Evolutionary conservation across 805 yeast species (phyloP).

Genomic region (Starmera dryadoides): DNA sequence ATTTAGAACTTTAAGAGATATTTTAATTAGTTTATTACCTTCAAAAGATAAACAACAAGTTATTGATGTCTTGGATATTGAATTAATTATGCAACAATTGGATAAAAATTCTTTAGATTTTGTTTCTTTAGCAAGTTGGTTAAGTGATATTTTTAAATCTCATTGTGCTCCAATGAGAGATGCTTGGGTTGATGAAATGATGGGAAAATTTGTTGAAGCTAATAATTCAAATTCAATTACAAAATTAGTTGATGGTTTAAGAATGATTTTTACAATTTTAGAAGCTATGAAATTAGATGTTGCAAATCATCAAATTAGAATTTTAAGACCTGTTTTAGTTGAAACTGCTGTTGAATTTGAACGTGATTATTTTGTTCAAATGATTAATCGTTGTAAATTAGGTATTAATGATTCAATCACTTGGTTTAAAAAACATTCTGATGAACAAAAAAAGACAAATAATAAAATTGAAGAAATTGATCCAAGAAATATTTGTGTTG

Average conservation of each 20-base stretch:
- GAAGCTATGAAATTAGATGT: conserved; percentile 95
- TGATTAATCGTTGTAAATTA: conserved; percentile 47
- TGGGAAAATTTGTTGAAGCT: conserved; percentile 33
- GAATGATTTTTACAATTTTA: conserved; percentile 71
- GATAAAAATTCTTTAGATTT: conserved; percentile 66
- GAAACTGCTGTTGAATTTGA: conserved; percentile 88
- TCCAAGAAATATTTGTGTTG: conserved; percentile 34
- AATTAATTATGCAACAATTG: conserved; percentile 68
- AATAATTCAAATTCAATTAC: conserved; percentile 21
- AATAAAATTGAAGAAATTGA: conserved; percentile 16
- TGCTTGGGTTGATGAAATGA: conserved; percentile 82
- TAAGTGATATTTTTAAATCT: conserved; percentile 69
- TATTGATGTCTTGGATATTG: conserved; percentile 68
- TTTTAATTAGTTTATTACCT: conserved; percentile 69
- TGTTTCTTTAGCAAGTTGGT: conserved; percentile 63
- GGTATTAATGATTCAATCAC: conserved; percentile 21
- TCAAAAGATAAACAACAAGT: conserved; percentile 63
- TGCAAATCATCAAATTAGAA: conserved; percentile 88
- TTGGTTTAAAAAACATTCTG: conserved; percentile 11
- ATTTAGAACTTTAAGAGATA: conserved; percentile 72
- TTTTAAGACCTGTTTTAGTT: conserved; percentile 73
- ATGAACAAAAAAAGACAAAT: conserved; percentile 5
- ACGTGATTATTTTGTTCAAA: conserved; percentile 63
- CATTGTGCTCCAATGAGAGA: conserved; percentile 97
- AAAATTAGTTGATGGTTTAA: conserved; percentile 65